These are phyloP conservation scores for Liquidambar formosana DNA, from an alignment of 164 flowering plant genomes.

Conservation along the genomic window DNA sequence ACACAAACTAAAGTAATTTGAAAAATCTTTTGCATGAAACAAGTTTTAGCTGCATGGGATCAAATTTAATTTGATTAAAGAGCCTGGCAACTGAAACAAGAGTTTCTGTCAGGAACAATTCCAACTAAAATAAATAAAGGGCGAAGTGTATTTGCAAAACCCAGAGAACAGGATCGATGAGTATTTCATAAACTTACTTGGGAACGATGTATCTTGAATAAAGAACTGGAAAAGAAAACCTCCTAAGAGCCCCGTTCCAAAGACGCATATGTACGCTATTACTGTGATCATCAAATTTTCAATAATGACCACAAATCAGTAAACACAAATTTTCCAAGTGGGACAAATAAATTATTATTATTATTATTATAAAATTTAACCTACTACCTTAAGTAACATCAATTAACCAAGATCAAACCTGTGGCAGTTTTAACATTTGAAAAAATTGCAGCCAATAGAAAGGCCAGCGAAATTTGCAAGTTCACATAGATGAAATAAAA, in stretches of 20 bases:
- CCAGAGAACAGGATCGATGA: not conserved
- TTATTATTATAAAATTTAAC: not conserved
- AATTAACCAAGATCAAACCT: slow-evolving; percentile 35
- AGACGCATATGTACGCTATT: slow-evolving; percentile 50
- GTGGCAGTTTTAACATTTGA: slow-evolving; percentile 60
- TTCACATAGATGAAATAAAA: slow-evolving; percentile 78
- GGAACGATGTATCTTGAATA: slow-evolving; percentile 62
- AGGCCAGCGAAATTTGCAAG: slow-evolving; percentile 80
- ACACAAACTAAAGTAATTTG: not conserved
- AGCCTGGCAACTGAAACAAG: not conserved
- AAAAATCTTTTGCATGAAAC: not conserved
- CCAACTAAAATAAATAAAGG: not conserved
- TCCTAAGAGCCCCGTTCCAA: slow-evolving; percentile 64
- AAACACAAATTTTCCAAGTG: not conserved
- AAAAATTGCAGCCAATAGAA: slow-evolving; percentile 66
- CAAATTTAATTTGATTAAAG: not conserved
- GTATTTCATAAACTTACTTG: slow-evolving; percentile 57
- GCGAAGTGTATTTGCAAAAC: not conserved
- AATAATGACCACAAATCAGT: slow-evolving; percentile 2
- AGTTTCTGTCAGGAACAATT: not conserved
- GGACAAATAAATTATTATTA: too few relatives aligned
- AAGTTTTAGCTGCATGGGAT: not conserved
- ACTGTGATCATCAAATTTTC: slow-evolving; percentile 43
- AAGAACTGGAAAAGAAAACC: slow-evolving; percentile 54
- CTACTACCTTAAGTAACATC: not conserved